Evolutionary conservation across 495 filamentous ascomycete genomes (phyloP).

Genomic region (Hypoxylon trugodes): DNA sequence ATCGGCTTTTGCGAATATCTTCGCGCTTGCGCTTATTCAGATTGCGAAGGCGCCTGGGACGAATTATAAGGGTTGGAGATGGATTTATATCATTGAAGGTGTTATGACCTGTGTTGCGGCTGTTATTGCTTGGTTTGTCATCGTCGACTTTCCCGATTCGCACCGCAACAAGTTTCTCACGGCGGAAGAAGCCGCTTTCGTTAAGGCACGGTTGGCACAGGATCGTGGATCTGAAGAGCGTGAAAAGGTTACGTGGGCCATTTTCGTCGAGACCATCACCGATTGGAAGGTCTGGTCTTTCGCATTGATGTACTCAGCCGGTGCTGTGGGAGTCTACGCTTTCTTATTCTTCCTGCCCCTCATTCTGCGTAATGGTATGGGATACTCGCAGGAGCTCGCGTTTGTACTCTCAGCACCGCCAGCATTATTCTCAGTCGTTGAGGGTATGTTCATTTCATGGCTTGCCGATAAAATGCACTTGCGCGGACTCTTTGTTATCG

Average conservation of each 20-base stretch:
- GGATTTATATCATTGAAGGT: slow-evolving; percentile 66
- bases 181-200: slow-evolving; percentile 55
- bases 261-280: slow-evolving; percentile 41
- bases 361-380: slow-evolving; percentile 59
- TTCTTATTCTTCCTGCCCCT: slow-evolving; percentile 62
- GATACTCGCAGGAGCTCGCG: slow-evolving; percentile 51
- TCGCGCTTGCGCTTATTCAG: slow-evolving; percentile 66
- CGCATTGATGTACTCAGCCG: slow-evolving; percentile 57
- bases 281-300: slow-evolving; percentile 55
- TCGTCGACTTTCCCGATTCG: slow-evolving; percentile 68
- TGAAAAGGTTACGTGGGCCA: slow-evolving; percentile 46
- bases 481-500: slow-evolving; percentile 62
- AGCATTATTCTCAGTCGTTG: slow-evolving; percentile 72
- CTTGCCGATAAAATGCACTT: slow-evolving; percentile 63
- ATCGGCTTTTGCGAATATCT: slow-evolving; percentile 66
- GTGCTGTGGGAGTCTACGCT: slow-evolving; percentile 57
- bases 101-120: slow-evolving; percentile 50
- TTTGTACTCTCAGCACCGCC: slow-evolving; percentile 71
- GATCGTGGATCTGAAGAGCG: slow-evolving; percentile 60
- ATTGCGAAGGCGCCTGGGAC: slow-evolving; percentile 66
- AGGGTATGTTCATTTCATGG: slow-evolving; percentile 54
- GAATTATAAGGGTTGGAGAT: slow-evolving; percentile 65
- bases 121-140: slow-evolving; percentile 52
- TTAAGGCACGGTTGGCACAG: slow-evolving; percentile 62
- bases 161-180: slow-evolving; percentile 57